Base-by-base conservation (phyloP, 257 asterid species). In the Solanum habrochaites region DNA sequence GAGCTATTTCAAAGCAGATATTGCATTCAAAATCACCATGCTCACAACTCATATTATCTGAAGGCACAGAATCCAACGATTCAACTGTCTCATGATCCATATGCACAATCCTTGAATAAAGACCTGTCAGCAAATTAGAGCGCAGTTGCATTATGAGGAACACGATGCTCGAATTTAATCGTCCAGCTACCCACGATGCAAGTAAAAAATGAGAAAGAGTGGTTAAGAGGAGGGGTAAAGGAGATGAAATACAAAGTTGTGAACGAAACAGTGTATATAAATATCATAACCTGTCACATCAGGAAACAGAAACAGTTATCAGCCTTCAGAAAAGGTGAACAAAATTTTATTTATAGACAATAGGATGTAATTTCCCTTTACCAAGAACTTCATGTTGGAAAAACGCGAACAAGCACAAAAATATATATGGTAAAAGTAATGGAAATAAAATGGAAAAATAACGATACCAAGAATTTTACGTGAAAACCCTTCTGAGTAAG, bases 1-100 rank as follows among this genome's bases (percentile, higher is more conserved):
- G 97, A 18, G 98, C 98, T 85, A 95, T 91, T 78, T 97, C 99
- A 32, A 95, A 94, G 89, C 98, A 97, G 88, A 97, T 94, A 90
- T 94, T 91, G 95, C 99, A 97, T 83, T 97, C 99, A 49, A 97
- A 97, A 86, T 94, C 90, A 52, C 92, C 95, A 12, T 92, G 84
- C 81, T 94, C 98, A 60, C 83, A 81, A 12, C 32, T 62, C 52
- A 81, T 87, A 87, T 93, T 97, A 32, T 90, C 71, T 85, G 94
- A 82, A 78, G 49, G 75, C 60, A 92, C 74, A 82, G 94, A 45
- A 3, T 89, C 91, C 62, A 69, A 42, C 37, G 88, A 85, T 88
- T 91, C 91, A 12, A 86, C 87, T 35, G 91, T 52, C 52, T 90
- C 91, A 13, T 90, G 89, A 84, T 94, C 98, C 95, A 95, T 94